phyloP scores from a whole-genome alignment of 306 rosid species.

The Cucumis melo region DNA sequence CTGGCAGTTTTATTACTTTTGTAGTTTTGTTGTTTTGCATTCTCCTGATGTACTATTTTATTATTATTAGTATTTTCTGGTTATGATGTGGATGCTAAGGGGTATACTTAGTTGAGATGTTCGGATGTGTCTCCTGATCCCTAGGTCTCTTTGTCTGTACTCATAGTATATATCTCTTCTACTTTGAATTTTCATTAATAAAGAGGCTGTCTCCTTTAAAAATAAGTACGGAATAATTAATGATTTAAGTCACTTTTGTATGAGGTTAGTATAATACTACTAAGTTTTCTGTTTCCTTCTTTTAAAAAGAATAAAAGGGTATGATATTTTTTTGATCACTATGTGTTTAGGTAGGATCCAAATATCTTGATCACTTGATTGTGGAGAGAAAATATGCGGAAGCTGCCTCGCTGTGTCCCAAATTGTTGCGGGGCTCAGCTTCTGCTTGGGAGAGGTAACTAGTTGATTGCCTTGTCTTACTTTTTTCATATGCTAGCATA shows the following conservation, averaged over 20 bases:
- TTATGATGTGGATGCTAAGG: too few species aligned
- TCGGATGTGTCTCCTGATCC: too few species aligned
- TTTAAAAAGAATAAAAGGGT: not conserved
- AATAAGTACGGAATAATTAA: not conserved
- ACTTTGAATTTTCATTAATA: too few species aligned
- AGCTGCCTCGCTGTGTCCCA: constrained; percentile 90
- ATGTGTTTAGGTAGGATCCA: constrained; percentile 73
- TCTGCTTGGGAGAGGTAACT: constrained; percentile 95
- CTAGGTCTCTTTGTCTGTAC: too few species aligned
- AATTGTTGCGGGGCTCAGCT: constrained; percentile 75
- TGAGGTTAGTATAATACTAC: not conserved
- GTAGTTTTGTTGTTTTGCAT: too few species aligned
- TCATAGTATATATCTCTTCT: too few species aligned
- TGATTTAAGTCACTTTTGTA: not conserved
- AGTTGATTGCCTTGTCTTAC: not conserved
- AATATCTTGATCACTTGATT: constrained; percentile 93
- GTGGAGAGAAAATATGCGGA: constrained; percentile 93
- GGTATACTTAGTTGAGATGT: too few species aligned
- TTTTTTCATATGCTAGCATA: constrained; percentile 3
- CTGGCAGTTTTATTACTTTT: too few species aligned
- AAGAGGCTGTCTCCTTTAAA: too few species aligned
- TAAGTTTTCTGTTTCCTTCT: not conserved
- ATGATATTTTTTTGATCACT: not conserved
- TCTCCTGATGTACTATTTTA: too few species aligned
- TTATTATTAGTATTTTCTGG: too few species aligned